A percentile compares a stretch with the other conserved stretches of the same genome.
These are phyloP conservation scores for Arthonia radiata DNA, from an alignment of 495 filamentous ascomycete species.

Conservation along the genomic window DNA sequence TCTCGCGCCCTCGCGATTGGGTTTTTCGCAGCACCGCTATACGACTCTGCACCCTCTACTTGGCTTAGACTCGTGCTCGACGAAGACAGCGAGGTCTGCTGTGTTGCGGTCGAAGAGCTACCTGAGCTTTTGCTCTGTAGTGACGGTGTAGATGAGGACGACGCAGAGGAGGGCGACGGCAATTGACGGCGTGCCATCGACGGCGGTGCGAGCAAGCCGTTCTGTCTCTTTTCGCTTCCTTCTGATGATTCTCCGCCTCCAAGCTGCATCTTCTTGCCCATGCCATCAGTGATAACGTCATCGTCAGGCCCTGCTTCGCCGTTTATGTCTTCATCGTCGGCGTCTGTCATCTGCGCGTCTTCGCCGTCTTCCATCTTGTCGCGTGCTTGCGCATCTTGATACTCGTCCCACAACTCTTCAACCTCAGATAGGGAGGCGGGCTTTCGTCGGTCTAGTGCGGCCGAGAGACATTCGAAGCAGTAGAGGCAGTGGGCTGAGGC, in stretches of 20 bases:
- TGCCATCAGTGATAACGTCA: too few relatives aligned
- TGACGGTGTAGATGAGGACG: conserved; percentile 4
- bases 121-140: conserved; percentile 2
- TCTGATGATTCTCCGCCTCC: conserved; percentile 5
- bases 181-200: conserved; percentile 1
- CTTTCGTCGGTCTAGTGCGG: conserved; percentile 34
- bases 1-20: conserved; percentile 10
- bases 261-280: conserved; percentile 4
- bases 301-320: conserved; percentile 6
- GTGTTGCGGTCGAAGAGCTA: conserved; percentile 9
- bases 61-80: too few relatives aligned
- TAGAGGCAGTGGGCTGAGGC: conserved; percentile 61
- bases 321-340: conserved; percentile 10
- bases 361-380: conserved; percentile 8
- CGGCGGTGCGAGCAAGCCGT: conserved; percentile 3
- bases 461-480: conserved; percentile 66
- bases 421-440: conserved; percentile 35
- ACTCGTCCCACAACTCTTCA: conserved; percentile 41
- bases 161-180: not conserved
- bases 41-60: conserved; percentile 1
- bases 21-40: not conserved
- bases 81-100: conserved; percentile 11
- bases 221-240: conserved; percentile 6
- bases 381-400: conserved; percentile 15
- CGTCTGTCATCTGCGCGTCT: conserved; percentile 11